Evolutionary conservation across 139 green algal genomes (phyloP), one percentile per base, ranked within the genome.

Genomic region (Mesotaenium endlicherianum): DNA sequence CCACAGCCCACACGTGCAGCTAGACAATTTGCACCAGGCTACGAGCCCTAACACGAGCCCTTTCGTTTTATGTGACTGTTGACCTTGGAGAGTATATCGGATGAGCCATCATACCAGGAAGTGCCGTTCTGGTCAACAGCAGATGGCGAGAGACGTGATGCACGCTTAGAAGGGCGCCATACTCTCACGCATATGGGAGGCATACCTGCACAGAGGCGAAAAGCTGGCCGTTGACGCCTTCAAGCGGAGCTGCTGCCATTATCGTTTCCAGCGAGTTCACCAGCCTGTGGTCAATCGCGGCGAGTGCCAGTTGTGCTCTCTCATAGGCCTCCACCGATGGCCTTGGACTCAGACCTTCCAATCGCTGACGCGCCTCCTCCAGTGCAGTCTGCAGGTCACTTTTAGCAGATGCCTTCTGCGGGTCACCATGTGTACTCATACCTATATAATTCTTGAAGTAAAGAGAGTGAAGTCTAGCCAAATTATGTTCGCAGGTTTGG

Each of bases 251-350:
- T 14, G 60, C 60, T 6, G 11, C 6, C 11, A 72, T 40, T 11
- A 72, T 11, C 8, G 5, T 11, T 72, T 72, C 60, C 60, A 72
- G 60, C 11, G 41, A 47, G 60, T 6, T 40, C 8, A 38, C 60
- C 8, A 72, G 60, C 60, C 43, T 72, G 36, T 72, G 41, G 60
- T 72, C 60, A 47, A 72, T 72, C 36, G 60, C 60, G 20, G 60
- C 60, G 8, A 72, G 8, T 11, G 60, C 17, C 60, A 36, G 41
- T 6, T 11, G 60, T 6, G 60, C 60, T 38, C 11, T 72, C 60
- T 72, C 60, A 6, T 47, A 6, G 17, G 11, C 60, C 17, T 72
- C 60, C 43, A 38, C 6, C 17, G 60, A 5, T 11, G 60, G 60
- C 6, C 60, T 36, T n/a, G 6, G 17, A n/a, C 36, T 36, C 11